Evolutionary conservation across 148 eudicot genomes (phyloP), one percentile per base, ranked within the genome.

Genomic region (Pharnaceum exiguum): DNA sequence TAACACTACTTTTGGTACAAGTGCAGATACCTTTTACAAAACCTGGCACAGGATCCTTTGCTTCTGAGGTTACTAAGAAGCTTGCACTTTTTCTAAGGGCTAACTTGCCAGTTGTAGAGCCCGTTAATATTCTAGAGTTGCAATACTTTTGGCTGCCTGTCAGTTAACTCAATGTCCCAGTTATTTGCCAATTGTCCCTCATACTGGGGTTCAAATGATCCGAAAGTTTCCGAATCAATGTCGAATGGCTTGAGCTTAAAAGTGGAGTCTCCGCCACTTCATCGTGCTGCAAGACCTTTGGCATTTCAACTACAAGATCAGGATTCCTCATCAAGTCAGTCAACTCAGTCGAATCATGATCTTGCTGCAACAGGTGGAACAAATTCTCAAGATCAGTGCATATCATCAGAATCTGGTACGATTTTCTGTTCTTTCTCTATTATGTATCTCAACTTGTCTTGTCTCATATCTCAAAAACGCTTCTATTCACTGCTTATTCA

Each of bases 361-460:
- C 29, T 68, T 55, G 55, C 74, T 62, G 72, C 67, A 37, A 71
- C 66, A 44, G 76, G 66, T 16, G 69, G 67, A 36, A 53, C 74
- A 44, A 66, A 51, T 75, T 81, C 90, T 70, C 90, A 80, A 62
- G 89, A 80, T 38, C 90, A 74, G 46, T 76, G 81, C 77, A 69
- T 72, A 60, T 85, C 90, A 21, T 79, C 90, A 1, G 85, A 82
- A 51, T 81, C 86, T 38, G 90, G 95, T 86, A 81, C 42, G 6
- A 5, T 32, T 18, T 1, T 18, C 17, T 42, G 16, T 5, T 30
- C n/a, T 31, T 26, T 29, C 6, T 9, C 7, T 35, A 53, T 6
- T 17, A 38, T n/a, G 19, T 43, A n/a, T 52, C 10, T 37, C 13
- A 17, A 36, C 55, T 15, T 18, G 27, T 13, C 21, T 9, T 28